Base-by-base conservation (phyloP, 78 protist species). In the Speleostelium caveatum region DNA sequence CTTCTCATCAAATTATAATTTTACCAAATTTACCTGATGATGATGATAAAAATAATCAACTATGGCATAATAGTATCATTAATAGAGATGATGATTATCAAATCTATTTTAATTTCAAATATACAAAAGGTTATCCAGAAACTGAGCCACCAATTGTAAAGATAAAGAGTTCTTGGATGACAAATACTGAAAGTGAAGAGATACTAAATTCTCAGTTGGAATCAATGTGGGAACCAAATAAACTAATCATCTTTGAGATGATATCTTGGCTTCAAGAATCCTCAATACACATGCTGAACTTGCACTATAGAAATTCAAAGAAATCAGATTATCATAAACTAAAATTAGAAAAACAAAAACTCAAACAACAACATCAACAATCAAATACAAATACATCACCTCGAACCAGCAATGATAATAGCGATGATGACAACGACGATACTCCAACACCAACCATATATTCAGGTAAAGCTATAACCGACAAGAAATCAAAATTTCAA, bases 401-500 rank as follows among this genome's bases (percentile, higher is more conserved):
- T 51, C 6, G 26, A 61, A 41, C 2, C 71, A 62, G 17, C 72
- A 61, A 51, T 30, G 8, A 2, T 53, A 80, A 51, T 1, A 35
- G 3, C 71, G 68, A 0, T 21, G 28, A 8, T 0, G 16, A 24
- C 14, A 41, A 3, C 5, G 4, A 1, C 12, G 36, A 72, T 35
- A 60, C 16, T 39, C 60, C 60, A 32, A 45, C 65, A 65, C 93
- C 93, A 53, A 86, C 86, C 0, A 86, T 86, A 22, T 74, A 75
- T 39, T 68, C 93, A 28, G 75, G 93, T 10, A 56, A 28, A 38
- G 66, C 76, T 10, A 45, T 75, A 24, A 73, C 74, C 2, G 93
- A 75, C n/a, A 86, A 86, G 35, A 86, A 86, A 24, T 28, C 55
- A 22, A 86, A 73, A 67, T 86, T 86, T 24, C 85, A 73, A 75